Evolutionary conservation across 768 basidiomycete species (phyloP), one percentile per base, ranked within the genome.

Genomic region (Fomitopsis serialis): DNA sequence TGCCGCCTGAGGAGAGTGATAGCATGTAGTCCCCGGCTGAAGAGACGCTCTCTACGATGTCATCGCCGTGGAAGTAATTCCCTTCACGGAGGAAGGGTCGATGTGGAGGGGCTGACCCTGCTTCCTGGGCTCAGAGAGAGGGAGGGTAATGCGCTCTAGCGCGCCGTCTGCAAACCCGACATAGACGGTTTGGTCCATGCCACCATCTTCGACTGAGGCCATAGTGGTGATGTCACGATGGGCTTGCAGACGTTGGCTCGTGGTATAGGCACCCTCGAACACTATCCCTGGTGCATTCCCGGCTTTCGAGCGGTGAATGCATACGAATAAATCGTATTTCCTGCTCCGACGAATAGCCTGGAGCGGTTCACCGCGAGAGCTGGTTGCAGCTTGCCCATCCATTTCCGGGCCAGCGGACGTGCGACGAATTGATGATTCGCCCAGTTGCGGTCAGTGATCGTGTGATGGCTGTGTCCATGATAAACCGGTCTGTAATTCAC

Each of bases 341-440:
- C 86, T 6, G 84, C 80, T 13, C 80, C 84, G 42, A 89, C 77
- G 35, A 87, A 55, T 1, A 90, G 69, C 8, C 82, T 72, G 24
- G 78, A 78, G 17, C 68, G 51, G 51, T 74, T 84, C 53, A 84
- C 73, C 24, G 82, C 78, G 35, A 89, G 63, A 12, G 73, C 60
- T 4, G 87, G 83, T 53, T 79, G 83, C 4, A 76, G 66, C 59
- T 78, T 85, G 22, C 71, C 73, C 5, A 59, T 13, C 87, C 87
- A 89, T 10, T 77, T 74, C 23, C 71, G 70, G 21, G 82, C 79
- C 9, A 89, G 72, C 1, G 85, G 87, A 1, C 84, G 78, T 3
- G 85, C 85, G 21, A 86, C 68, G 54, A 87, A 87, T 43, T 69
- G 61, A 40, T 65, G 63, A 21, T 59, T 64, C 3, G 68, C 57